Evolutionary conservation across 2,329 filamentous ascomycete genomes (phyloP).

Genomic region (Pseudogymnoascus sp.): DNA sequence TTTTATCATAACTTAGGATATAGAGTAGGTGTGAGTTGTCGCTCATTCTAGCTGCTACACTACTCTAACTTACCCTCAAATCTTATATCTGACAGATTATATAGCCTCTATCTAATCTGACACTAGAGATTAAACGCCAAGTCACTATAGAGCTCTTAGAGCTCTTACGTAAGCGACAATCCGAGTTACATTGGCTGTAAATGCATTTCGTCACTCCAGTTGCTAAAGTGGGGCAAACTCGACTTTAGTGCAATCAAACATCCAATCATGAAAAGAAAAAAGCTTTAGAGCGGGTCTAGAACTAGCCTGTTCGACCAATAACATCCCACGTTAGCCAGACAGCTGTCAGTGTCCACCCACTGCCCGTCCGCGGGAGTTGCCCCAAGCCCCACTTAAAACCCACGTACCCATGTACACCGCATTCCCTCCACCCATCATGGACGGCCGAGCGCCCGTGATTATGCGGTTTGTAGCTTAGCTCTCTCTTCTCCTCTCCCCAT

Average conservation of each 20-base stretch:
- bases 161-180: too few species aligned
- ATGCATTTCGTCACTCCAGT: neutral
- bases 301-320: neutral
- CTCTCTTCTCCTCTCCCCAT: constrained; percentile 7
- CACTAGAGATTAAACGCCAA: too few species aligned
- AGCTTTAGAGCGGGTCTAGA: neutral
- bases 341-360: neutral
- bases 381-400: neutral
- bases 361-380: constrained; percentile 2
- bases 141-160: too few species aligned
- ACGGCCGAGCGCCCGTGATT: neutral
- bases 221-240: neutral
- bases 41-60: neutral
- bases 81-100: too few species aligned
- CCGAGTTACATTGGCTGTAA: neutral
- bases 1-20: neutral
- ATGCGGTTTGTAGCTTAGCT: neutral
- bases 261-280: neutral
- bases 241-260: neutral
- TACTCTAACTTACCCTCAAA: neutral
- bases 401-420: neutral
- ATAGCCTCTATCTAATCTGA: too few species aligned
- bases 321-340: neutral
- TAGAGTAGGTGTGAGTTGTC: neutral
- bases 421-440: constrained; percentile 1